A percentile compares a stretch with the other conserved stretches of the same genome.
These are phyloP conservation scores for Didymella pomorum DNA, from an alignment of 2,329 filamentous ascomycete species.

Conservation along the genomic window DNA sequence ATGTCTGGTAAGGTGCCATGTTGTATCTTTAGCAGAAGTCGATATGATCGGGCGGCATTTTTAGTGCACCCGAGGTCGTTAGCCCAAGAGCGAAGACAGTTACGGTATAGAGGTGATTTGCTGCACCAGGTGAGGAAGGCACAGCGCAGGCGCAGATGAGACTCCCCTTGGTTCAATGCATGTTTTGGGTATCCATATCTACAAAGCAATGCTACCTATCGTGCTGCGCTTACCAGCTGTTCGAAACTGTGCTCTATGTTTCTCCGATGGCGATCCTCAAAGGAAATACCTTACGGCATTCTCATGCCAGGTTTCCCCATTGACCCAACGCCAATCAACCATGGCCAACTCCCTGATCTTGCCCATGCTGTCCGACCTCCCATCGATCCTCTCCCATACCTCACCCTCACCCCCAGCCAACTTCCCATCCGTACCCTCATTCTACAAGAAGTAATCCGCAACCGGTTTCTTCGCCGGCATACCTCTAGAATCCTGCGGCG, in stretches of 20 bases:
- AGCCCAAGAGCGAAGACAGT: too few relatives aligned
- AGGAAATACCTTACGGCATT: neutral
- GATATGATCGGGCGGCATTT: too few relatives aligned
- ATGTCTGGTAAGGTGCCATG: too few relatives aligned
- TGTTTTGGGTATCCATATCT: neutral
- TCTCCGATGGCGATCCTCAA: neutral
- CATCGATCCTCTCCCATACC: neutral
- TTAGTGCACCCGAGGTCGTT: too few relatives aligned
- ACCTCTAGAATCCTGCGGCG: conserved; percentile 91
- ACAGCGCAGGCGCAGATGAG: too few relatives aligned
- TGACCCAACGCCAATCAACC: neutral
- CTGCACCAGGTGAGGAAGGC: too few relatives aligned
- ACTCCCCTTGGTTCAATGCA: neutral
- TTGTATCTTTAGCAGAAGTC: too few relatives aligned
- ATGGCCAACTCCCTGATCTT: neutral
- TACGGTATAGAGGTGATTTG: too few relatives aligned
- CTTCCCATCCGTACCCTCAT: neutral
- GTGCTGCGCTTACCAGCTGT: neutral
- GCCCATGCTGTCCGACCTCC: neutral
- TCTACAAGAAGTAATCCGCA: conserved; percentile 88
- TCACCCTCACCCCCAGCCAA: neutral
- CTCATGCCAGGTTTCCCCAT: neutral
- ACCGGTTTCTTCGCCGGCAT: conserved; percentile 99
- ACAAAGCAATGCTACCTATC: neutral
- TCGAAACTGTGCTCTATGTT: neutral